These are phyloP conservation scores for Phytophthora citrophthora DNA, from an alignment of 352 stramenopile genomes.

Conservation along the genomic window DNA sequence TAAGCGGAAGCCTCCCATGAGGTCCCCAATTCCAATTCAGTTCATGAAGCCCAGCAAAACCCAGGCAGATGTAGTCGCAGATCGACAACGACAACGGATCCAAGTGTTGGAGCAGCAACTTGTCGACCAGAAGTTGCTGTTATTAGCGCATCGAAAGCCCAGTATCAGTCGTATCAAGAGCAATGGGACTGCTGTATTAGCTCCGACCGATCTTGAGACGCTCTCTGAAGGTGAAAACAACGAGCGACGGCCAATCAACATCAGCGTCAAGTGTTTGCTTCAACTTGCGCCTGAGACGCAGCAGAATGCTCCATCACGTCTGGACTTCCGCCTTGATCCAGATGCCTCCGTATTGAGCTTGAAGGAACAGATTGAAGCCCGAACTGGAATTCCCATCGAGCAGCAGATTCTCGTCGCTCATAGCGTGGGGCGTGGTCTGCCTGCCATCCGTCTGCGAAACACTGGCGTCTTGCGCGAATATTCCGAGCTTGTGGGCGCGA, in stretches of 20 bases:
- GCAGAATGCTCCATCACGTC: conserved; percentile 1
- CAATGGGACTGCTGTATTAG: conserved; percentile 3
- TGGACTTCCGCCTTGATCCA: conserved; percentile 28
- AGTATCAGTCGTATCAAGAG: not conserved
- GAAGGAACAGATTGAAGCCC: conserved; percentile 36
- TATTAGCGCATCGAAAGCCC: conserved; percentile 33
- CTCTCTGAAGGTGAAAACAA: conserved; percentile 5
- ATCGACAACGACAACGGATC: conserved; percentile 62
- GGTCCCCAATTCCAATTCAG: not conserved
- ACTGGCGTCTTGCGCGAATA: conserved; percentile 28
- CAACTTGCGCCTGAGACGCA: conserved; percentile 11
- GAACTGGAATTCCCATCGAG: conserved; percentile 24
- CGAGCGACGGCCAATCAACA: conserved; percentile 2
- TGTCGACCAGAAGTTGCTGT: conserved; percentile 58
- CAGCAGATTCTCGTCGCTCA: conserved; percentile 42
- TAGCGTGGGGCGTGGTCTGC: conserved; percentile 2
- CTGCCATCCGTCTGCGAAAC: conserved; percentile 37
- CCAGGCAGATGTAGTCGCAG: conserved; percentile 30
- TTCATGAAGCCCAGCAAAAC: conserved; percentile 15
- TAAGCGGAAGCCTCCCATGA: not conserved
- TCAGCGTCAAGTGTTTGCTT: conserved; percentile 36
- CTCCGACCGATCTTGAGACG: conserved; percentile 21
- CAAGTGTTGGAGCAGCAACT: conserved; percentile 71
- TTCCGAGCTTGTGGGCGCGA: conserved; percentile 12
- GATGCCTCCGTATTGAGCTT: conserved; percentile 34